Conservation (phyloP, 495 filamentous ascomycete species). For the Saxophila tyrrhenica region DNA sequence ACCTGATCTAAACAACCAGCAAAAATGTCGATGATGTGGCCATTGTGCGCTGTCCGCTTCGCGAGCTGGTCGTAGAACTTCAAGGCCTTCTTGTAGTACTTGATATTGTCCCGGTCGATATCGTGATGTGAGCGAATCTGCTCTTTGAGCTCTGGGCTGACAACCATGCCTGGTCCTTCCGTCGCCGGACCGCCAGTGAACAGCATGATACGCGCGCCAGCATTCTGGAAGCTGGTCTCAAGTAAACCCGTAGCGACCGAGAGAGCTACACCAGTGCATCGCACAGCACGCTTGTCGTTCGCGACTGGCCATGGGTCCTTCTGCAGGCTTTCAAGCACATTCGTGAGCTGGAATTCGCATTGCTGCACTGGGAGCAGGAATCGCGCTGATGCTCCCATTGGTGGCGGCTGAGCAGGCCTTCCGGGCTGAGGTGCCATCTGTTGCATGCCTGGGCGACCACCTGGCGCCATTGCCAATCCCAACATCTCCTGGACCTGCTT, state of each 20-base stretch:
- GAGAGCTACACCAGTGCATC: conserved; percentile 92
- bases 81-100: conserved; percentile 97
- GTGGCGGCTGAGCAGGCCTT: conserved; percentile 43
- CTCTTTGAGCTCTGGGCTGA: conserved; percentile 93
- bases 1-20: conserved; percentile 98
- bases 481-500: conserved; percentile 99
- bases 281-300: conserved; percentile 80
- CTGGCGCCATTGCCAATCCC: conserved; percentile 52
- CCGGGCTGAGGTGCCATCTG: conserved; percentile 50
- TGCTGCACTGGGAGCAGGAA: conserved; percentile 93
- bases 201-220: conserved; percentile 91
- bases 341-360: conserved; percentile 96
- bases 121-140: conserved; percentile 98
- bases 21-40: conserved; percentile 95
- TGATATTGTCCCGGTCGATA: conserved; percentile 97
- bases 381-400: conserved; percentile 67
- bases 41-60: conserved; percentile 93
- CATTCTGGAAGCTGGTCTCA: conserved; percentile 90
- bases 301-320: conserved; percentile 97
- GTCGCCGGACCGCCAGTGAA: conserved; percentile 94
- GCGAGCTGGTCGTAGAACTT: conserved; percentile 98
- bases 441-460: conserved; percentile 66
- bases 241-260: conserved; percentile 89
- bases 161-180: conserved; percentile 92
- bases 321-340: conserved; percentile 90